These are phyloP conservation scores for Fusarium gaditjirri DNA, from an alignment of 2,329 filamentous ascomycete species.

Conservation along the genomic window DNA sequence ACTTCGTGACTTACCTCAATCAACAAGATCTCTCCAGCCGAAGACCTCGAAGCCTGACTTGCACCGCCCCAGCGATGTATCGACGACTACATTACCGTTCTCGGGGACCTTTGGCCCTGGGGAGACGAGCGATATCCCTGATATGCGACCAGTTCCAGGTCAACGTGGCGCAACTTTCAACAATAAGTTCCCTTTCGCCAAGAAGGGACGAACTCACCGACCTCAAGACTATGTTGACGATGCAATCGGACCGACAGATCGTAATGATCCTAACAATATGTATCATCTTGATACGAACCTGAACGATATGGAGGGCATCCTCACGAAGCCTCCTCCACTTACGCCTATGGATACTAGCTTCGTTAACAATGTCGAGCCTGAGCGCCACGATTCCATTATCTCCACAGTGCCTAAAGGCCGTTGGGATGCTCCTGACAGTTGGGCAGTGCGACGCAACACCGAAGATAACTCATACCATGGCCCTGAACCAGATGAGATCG, in stretches of 20 bases:
- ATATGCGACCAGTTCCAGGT: slow-evolving; percentile 39
- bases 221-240: slow-evolving; percentile 66
- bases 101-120: slow-evolving; percentile 45
- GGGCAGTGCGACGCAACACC: slow-evolving; percentile 83
- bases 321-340: slow-evolving; percentile 75
- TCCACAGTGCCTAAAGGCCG: slow-evolving; percentile 61
- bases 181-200: slow-evolving; percentile 71
- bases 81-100: slow-evolving; percentile 52
- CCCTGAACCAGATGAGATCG: slow-evolving; percentile 74
- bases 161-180: slow-evolving; percentile 65
- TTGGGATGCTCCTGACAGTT: slow-evolving; percentile 97
- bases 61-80: slow-evolving; percentile 50
- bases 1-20: slow-evolving; percentile 62
- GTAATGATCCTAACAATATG: slow-evolving; percentile 67
- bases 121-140: slow-evolving; percentile 44
- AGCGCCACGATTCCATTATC: slow-evolving; percentile 51
- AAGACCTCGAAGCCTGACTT: slow-evolving; percentile 63
- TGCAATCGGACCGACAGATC: slow-evolving; percentile 69
- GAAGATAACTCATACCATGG: slow-evolving; percentile 70
- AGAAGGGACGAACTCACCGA: slow-evolving; percentile 62
- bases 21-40: slow-evolving; percentile 63
- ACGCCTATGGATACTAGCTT: slow-evolving; percentile 74
- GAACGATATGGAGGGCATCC: slow-evolving; percentile 89
- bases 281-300: slow-evolving; percentile 90
- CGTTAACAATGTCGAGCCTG: slow-evolving; percentile 57